Base-by-base conservation (phyloP, 768 basidiomycete genomes). In the Lentinula lateritia region DNA sequence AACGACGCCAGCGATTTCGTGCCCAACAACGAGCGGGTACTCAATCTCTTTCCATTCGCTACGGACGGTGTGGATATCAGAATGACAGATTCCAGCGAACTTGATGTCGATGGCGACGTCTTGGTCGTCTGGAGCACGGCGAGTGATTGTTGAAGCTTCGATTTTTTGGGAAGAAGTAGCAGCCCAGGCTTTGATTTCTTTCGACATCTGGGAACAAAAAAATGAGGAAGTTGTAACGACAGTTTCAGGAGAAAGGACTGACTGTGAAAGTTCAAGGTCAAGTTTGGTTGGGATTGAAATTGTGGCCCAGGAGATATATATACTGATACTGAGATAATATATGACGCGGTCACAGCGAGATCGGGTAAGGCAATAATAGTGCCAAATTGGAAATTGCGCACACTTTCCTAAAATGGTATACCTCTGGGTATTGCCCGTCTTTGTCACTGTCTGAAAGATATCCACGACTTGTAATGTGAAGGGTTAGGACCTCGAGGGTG, bases 71-170 rank as follows among this genome's bases (percentile, higher is more conserved):
- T 77, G 76, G 6, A 78, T 78, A 68, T 85, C 84, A 4, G 80
- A 79, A 39, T 79, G 82, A 62, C 84, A 85, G 16, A 83, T 80
- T 28, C 77, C 76, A 62, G 75, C 83, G 65, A 74, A 80, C 20
- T 79, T 78, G 61, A 83, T 80, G 56, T 78, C 75, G 61, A 83
- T 78, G 58, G 87, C 84, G 56, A 87, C 73, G 65, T 88, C 86
- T 63, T 79, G 75, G 28, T 83, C 78, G 3, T 75, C 76, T 62
- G 76, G 76, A 41, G 23, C 28, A 20, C 56, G 41, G 46, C 56
- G 41, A 13, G 20, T n/a, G 28, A 56, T 56, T n/a, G 5, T 56
- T 18, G n/a, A 35, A 12, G 38, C 15, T n/a, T 56, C 54, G 16
- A 56, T 15, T 23, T 56, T 41, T 7, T 39, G 6, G 8, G 54